A percentile compares a stretch with the other conserved stretches of the same genome.
Evolutionary conservation across 2,329 filamentous ascomycete genomes (phyloP).

Genomic region (Alternaria gansuensis): DNA sequence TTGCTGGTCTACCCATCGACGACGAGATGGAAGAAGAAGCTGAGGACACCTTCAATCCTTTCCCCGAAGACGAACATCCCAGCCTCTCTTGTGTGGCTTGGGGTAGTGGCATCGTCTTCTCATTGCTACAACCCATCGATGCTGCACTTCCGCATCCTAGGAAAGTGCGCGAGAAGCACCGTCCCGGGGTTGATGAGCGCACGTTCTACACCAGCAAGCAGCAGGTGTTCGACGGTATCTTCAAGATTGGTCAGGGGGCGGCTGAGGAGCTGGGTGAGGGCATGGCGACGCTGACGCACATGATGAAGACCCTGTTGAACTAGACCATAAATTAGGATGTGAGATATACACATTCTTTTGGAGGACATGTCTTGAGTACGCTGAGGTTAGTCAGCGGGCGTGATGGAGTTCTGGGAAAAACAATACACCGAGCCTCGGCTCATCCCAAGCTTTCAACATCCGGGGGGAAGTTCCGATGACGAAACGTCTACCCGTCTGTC

Average conservation of each 20-base stretch:
- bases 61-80: not conserved
- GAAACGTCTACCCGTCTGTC: slow-evolving; percentile 13
- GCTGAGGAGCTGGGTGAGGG: not conserved
- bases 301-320: not conserved
- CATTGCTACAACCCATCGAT: too few relatives aligned
- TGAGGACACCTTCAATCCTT: not conserved
- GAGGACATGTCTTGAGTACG: not conserved
- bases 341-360: not conserved
- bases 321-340: not conserved
- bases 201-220: not conserved
- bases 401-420: too few relatives aligned
- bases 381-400: not conserved
- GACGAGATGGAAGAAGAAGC: not conserved
- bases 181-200: not conserved
- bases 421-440: slow-evolving; percentile 37
- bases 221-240: not conserved
- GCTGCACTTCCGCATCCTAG: not conserved
- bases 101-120: not conserved
- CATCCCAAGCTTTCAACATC: slow-evolving; percentile 32
- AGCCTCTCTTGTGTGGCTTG: not conserved
- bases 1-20: not conserved
- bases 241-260: not conserved
- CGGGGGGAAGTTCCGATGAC: slow-evolving; percentile 19
- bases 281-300: not conserved
- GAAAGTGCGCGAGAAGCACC: not conserved